Evolutionary conservation across 495 filamentous ascomycete species (phyloP), one percentile per base, ranked within the genome.

Genomic region (Trichoderma virens): DNA sequence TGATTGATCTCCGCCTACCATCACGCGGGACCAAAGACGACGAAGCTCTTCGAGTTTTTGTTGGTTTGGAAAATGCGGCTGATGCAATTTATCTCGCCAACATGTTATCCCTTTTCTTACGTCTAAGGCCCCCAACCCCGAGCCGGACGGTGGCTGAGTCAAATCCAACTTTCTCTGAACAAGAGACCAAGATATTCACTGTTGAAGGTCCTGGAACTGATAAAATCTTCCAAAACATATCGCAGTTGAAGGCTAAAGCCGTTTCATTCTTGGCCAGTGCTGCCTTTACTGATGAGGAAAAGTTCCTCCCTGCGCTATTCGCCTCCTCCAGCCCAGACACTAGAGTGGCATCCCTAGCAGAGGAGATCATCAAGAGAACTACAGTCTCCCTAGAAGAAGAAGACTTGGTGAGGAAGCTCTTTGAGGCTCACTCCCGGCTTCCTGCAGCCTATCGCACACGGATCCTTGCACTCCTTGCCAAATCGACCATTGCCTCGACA

Each of bases 261-360:
- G 77, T 87, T 34, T 83, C 75, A 60, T 90, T 97, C 65, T 78
- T 98, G 18, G 83, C 88, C 0, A 96, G 89, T 70, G 91, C 91
- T 14, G 88, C 91, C 18, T 98, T 98, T 73, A 83, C 75, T 1
- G 89, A 96, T 69, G 68, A 83, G 2, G 90, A 97, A 68, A 81
- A 89, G 20, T 91, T 95, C 69, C 72, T 97, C n/a, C 88, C 92
- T 6, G 87, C 90, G 20, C 74, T 98, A 18, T 89, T 90, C 69
- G 91, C 92, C 6, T 86, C 91, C 60, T 85, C 90, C 0, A 92
- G 95, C 74, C 67, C 86, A 1, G 93, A 97, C 67, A 92, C 88
- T 11, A 85, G 88, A 16, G 85, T 97, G 54, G 86, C 90, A 11
- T 86, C 89, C 14, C 75, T 89, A 51, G 93, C 89, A 0, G 91